Conservation (phyloP, 1,284 basidiomycete species). For the Taiwanofungus camphoratus region DNA sequence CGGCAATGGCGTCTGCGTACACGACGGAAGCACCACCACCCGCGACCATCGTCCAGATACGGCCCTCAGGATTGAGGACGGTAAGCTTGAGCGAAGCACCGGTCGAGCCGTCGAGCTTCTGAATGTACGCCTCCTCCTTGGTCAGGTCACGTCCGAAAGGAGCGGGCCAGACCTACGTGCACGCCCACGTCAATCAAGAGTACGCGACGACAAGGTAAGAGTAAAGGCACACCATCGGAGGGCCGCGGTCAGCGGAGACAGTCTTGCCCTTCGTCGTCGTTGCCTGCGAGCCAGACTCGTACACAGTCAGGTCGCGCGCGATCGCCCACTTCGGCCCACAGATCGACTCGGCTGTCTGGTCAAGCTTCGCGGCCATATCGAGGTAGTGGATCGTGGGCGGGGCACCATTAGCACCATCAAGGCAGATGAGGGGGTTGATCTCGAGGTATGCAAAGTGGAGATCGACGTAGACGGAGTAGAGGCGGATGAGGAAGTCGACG, state of each 20-base stretch:
- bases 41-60: slow-evolving; percentile 99
- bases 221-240: slow-evolving; percentile 72
- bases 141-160: slow-evolving; percentile 98
- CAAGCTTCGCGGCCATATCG: slow-evolving; percentile 99
- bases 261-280: slow-evolving; percentile 39
- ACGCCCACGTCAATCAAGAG: slow-evolving; percentile 10
- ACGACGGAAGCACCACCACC: slow-evolving; percentile 82
- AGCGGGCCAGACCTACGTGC: slow-evolving; percentile 76
- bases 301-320: slow-evolving; percentile 83
- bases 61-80: slow-evolving; percentile 90
- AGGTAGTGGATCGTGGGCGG: slow-evolving; percentile 90
- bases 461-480: slow-evolving; percentile 97
- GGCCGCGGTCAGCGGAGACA: slow-evolving; percentile 87
- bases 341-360: slow-evolving; percentile 97
- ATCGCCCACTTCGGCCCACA: slow-evolving; percentile 99
- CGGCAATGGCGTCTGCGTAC: slow-evolving; percentile 94
- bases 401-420: slow-evolving; percentile 74
- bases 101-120: slow-evolving; percentile 95
- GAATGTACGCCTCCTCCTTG: slow-evolving; percentile 99
- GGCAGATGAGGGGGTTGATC: slow-evolving; percentile 97
- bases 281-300: slow-evolving; percentile 44
- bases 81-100: slow-evolving; percentile 98
- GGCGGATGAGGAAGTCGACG: slow-evolving; percentile 89
- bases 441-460: slow-evolving; percentile 99
- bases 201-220: slow-evolving; percentile 7